phyloP scores from a whole-genome alignment of 176 grass and related monocot genomes.

The Leersia perrieri region DNA sequence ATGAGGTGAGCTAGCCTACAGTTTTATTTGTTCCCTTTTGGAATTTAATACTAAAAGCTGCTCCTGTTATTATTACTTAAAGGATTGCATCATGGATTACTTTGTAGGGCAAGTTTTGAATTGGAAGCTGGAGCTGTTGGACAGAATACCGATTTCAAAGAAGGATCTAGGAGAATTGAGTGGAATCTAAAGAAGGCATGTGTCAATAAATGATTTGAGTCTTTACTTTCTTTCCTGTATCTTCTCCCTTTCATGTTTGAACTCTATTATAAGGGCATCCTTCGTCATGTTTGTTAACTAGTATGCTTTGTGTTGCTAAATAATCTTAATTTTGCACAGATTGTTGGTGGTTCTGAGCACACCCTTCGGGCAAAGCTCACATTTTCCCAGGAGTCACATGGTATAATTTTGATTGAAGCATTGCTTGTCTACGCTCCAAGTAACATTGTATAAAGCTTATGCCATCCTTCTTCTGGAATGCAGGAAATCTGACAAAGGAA shows the following conservation, averaged over 20 bases:
- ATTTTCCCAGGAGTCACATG: constrained; percentile 93
- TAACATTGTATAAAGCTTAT: neutral
- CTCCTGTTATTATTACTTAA: constrained; percentile 11
- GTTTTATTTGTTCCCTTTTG: constrained; percentile 12
- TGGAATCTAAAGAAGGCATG: constrained; percentile 98
- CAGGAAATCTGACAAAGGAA: constrained; percentile 94
- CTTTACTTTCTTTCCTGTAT: neutral
- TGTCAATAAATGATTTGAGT: constrained; percentile 1
- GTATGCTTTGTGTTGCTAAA: constrained; percentile 7
- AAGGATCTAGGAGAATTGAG: constrained; percentile 91
- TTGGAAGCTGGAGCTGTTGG: constrained; percentile 87
- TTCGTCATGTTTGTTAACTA: neutral
- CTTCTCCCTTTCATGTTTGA: neutral
- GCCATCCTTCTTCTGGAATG: constrained; percentile 23
- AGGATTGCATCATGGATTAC: neutral
- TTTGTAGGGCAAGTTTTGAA: constrained; percentile 91
- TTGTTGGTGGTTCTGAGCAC: constrained; percentile 97
- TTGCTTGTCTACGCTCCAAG: constrained; percentile 13
- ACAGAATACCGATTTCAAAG: constrained; percentile 94
- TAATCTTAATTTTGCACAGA: constrained; percentile 40
- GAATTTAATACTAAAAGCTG: neutral
- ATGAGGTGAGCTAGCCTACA: constrained; percentile 57
- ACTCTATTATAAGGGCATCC: neutral
- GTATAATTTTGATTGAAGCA: constrained; percentile 41
- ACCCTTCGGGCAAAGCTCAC: constrained; percentile 94